A percentile compares a stretch with the other conserved stretches of the same genome.
Evolutionary conservation across 2,329 filamentous ascomycete genomes (phyloP).

Genomic region (Macrophomina phaseolina): DNA sequence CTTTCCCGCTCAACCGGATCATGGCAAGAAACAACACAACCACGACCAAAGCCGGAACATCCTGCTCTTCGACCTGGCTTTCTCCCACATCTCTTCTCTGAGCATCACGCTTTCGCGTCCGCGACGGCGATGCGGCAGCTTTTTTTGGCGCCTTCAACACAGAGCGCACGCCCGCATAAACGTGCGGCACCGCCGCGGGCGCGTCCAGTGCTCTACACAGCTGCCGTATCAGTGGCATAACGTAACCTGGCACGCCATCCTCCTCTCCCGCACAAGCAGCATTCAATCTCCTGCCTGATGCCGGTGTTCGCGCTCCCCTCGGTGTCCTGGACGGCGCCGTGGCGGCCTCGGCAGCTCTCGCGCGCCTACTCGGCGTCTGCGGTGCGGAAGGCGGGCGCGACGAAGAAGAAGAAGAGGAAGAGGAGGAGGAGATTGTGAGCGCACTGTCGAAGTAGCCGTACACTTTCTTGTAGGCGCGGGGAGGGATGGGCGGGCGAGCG

Average conservation of each 20-base stretch:
- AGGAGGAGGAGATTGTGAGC: constrained; percentile 53
- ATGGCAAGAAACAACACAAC: constrained; percentile 67
- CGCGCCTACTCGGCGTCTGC: constrained; percentile 34
- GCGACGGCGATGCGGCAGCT: constrained; percentile 27
- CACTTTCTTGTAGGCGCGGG: constrained; percentile 81
- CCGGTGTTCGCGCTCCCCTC: constrained; percentile 30
- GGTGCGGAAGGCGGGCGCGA: constrained; percentile 32
- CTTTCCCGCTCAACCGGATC: constrained; percentile 51
- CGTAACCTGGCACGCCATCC: constrained; percentile 58
- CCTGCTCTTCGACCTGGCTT: constrained; percentile 1
- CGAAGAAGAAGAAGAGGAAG: constrained; percentile 36
- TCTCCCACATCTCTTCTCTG: not conserved
- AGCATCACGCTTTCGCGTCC: constrained; percentile 45
- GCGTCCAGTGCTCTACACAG: constrained; percentile 68
- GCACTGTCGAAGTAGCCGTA: constrained; percentile 80
- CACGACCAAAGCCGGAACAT: constrained; percentile 63
- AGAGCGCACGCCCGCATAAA: constrained; percentile 72
- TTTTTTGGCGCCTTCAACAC: constrained; percentile 51
- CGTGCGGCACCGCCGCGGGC: constrained; percentile 69
- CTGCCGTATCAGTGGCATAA: constrained; percentile 70
- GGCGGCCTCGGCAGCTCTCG: constrained; percentile 41
- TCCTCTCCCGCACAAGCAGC: not conserved
- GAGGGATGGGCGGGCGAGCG: constrained; percentile 76
- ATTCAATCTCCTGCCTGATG: constrained; percentile 35
- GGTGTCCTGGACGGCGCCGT: constrained; percentile 8